These are phyloP conservation scores for Irineochytrium annulatum DNA, from an alignment of 192 early-diverging fungal genomes.

Conservation along the genomic window DNA sequence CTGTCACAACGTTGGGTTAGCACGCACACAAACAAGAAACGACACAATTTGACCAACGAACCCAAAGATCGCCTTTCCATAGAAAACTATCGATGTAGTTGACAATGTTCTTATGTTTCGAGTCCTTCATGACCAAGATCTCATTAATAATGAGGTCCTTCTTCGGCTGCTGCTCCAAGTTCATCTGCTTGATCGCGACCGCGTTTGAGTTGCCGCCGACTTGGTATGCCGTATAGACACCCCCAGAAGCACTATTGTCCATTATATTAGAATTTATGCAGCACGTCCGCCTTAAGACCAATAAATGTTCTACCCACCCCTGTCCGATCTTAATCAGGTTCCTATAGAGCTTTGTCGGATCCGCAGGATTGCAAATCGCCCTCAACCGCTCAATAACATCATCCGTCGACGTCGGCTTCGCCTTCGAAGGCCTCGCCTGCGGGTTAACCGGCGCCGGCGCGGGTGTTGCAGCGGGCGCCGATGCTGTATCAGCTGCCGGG, in stretches of 20 bases:
- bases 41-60: background rate
- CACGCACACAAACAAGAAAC: background rate
- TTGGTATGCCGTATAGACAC: conserved; percentile 84
- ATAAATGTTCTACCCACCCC: conserved; percentile 52
- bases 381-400: conserved; percentile 80
- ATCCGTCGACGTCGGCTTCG: conserved; percentile 56
- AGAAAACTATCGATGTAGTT: conserved; percentile 79
- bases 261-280: too few relatives aligned
- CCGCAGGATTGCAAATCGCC: conserved; percentile 78
- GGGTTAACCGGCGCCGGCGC: conserved; percentile 28
- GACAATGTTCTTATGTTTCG: conserved; percentile 69
- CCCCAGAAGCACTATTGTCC: conserved; percentile 87
- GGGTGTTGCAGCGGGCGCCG: conserved; percentile 8
- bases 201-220: conserved; percentile 48
- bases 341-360: conserved; percentile 81
- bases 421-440: conserved; percentile 51
- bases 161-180: conserved; percentile 90
- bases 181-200: conserved; percentile 97
- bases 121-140: conserved; percentile 56
- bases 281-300: background rate
- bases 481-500: too few relatives aligned
- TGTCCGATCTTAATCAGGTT: conserved; percentile 90
- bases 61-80: conserved; percentile 76
- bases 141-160: conserved; percentile 93
- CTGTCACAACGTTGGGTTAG: conserved; percentile 12